These are phyloP conservation scores for Eudorina sp. DNA, from an alignment of 139 green algal species.

Conservation along the genomic window DNA sequence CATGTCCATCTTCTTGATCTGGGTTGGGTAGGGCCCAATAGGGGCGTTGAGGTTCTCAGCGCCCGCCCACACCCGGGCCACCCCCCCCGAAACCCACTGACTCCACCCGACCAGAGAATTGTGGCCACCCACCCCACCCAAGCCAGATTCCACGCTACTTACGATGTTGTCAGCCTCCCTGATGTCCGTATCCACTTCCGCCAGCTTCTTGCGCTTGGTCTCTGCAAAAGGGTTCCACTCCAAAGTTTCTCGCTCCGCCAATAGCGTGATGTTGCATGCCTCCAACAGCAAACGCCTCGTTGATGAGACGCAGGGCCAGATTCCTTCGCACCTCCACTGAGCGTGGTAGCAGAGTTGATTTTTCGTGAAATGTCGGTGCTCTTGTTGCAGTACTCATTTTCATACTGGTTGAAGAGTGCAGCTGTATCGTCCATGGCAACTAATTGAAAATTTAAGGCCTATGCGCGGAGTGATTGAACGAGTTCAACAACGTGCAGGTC, in stretches of 20 bases:
- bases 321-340: slow-evolving; percentile 71
- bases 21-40: no score
- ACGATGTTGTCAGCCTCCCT: slow-evolving; percentile 88
- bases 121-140: no score
- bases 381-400: slow-evolving; percentile 89
- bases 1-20: slow-evolving; percentile 97
- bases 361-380: slow-evolving; percentile 79
- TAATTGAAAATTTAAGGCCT: no score
- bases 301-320: no score
- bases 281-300: neutral
- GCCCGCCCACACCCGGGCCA: no score
- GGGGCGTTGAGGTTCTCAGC: no score
- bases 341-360: slow-evolving; percentile 61
- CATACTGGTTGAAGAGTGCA: slow-evolving; percentile 84
- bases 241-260: neutral
- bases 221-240: slow-evolving; percentile 68
- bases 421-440: slow-evolving; percentile 58
- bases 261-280: neutral
- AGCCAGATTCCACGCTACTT: no score
- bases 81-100: no score
- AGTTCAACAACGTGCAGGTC: slow-evolving; percentile 16
- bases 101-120: no score
- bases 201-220: slow-evolving; percentile 64
- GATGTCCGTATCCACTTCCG: slow-evolving; percentile 86
- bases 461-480: no score